A percentile compares a stretch with the other conserved stretches of the same genome.
These are phyloP conservation scores for Cryptosporidium felis DNA, from an alignment of 169 alveolate genomes.

Conservation along the genomic window DNA sequence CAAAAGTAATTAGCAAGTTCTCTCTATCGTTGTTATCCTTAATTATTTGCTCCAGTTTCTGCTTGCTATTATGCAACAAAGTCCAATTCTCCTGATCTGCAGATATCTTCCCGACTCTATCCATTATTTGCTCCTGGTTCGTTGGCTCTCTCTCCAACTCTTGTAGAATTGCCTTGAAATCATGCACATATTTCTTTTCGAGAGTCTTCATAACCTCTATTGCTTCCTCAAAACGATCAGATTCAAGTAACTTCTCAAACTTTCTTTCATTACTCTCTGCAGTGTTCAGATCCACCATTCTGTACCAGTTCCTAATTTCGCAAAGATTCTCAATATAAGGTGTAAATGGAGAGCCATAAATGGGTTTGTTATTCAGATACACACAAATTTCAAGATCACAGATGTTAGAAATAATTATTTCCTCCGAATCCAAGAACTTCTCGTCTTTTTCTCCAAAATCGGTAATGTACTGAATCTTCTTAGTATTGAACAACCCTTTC, in stretches of 20 bases:
- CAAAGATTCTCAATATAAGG: constrained; percentile 30
- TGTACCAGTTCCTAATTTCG: constrained; percentile 56
- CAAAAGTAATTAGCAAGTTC: constrained; percentile 38
- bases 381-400: constrained; percentile 57
- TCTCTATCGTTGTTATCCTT: constrained; percentile 62
- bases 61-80: constrained; percentile 42
- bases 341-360: constrained; percentile 66
- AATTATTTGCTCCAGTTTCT: constrained; percentile 25
- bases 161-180: constrained; percentile 35
- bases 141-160: constrained; percentile 58
- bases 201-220: constrained; percentile 27
- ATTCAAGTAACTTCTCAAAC: constrained; percentile 58
- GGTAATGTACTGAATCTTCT: constrained; percentile 28
- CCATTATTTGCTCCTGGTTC: constrained; percentile 42
- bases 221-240: constrained; percentile 52
- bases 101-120: constrained; percentile 24
- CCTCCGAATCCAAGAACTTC: constrained; percentile 9
- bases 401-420: constrained; percentile 7
- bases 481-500: background rate
- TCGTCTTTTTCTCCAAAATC: constrained; percentile 1
- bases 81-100: constrained; percentile 59
- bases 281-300: constrained; percentile 30
- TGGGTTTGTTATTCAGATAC: constrained; percentile 53
- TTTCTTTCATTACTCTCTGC: constrained; percentile 52
- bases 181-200: constrained; percentile 51